Conservation (phyloP, 2,329 filamentous ascomycete genomes). For the Knufia petricola region DNA sequence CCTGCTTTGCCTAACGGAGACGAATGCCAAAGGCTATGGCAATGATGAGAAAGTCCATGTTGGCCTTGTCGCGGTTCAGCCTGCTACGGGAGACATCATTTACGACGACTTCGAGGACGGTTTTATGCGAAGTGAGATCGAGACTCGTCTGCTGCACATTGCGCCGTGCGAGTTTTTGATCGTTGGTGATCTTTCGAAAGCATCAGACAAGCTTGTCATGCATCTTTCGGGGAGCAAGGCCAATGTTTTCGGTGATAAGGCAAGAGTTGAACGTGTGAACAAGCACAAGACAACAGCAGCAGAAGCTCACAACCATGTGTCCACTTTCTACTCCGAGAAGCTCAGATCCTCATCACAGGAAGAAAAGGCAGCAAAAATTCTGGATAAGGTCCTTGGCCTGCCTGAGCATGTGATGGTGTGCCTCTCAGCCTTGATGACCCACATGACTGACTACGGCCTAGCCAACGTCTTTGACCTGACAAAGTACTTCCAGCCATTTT, state of each 20-base stretch:
- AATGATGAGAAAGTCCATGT: slow-evolving; percentile 91
- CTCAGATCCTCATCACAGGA: slow-evolving; percentile 51
- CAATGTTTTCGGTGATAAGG: slow-evolving; percentile 85
- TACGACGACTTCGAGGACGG: slow-evolving; percentile 95
- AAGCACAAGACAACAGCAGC: slow-evolving; percentile 73
- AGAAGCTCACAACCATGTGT: slow-evolving; percentile 79
- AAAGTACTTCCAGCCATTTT: slow-evolving; percentile 95
- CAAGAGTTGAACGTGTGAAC: slow-evolving; percentile 69
- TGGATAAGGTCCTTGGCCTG: slow-evolving; percentile 78
- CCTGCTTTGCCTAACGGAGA: slow-evolving; percentile 83
- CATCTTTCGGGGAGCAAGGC: slow-evolving; percentile 82
- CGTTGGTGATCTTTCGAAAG: slow-evolving; percentile 79
- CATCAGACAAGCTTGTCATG: slow-evolving; percentile 82
- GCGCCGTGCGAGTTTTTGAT: slow-evolving; percentile 92
- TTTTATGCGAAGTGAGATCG: slow-evolving; percentile 93
- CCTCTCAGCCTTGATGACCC: slow-evolving; percentile 90
- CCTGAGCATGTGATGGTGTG: slow-evolving; percentile 83
- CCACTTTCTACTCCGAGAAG: slow-evolving; percentile 84
- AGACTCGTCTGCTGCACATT: slow-evolving; percentile 90
- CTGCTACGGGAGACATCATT: slow-evolving; percentile 88
- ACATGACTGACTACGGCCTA: slow-evolving; percentile 82
- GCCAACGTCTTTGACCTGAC: slow-evolving; percentile 94
- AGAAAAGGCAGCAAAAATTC: slow-evolving; percentile 53
- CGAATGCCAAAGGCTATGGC: slow-evolving; percentile 65
- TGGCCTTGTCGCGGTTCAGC: slow-evolving; percentile 87